Base-by-base conservation (phyloP, 2,329 filamentous ascomycete genomes). In the Fusarium heterosporum region DNA sequence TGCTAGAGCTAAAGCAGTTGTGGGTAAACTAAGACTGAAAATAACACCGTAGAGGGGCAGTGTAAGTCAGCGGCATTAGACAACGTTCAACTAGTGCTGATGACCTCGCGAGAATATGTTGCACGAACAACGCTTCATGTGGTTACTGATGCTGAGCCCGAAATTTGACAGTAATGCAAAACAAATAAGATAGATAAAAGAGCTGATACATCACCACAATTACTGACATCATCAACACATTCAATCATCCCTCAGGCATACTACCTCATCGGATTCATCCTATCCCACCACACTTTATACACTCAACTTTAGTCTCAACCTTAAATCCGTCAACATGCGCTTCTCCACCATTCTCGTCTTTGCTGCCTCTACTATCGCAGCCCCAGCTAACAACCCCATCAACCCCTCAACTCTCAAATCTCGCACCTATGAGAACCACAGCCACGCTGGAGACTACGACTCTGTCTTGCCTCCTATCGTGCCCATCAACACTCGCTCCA, bases 401-500 rank as follows among this genome's bases (percentile, higher is more conserved):
- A 16, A 34, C 14, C 32, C 32, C 16, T 34, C 32, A 14, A n/a
- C 32, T n/a, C 32, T 34, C 32, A 34, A 34, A 13, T 8, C 32
- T 34, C 32, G 32, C 9, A 34, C 13, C n/a, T 34, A 34, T 16
- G 32, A 34, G 14, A 34, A 34, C 32, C 32, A 34, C 16, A 34
- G 32, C 32, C 32, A 34, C 16, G 32, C 14, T 5, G 8, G 16
- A 16, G 8, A 34, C 16, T 34, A n/a, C 32, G 32, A 34, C 32
- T 34, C 32, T n/a, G 13, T n/a, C 8, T n/a, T 34, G 32, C 32
- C 32, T 34, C 32, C 32, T 9, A 34, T 34, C 8, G 74, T 77
- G 13, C 69, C 71, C 7, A 55, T 74, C 62, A 76, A 76, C 67
- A 68, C 73, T 6, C 71, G 73, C 36, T 61, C 61, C 26, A 68